Evolutionary conservation across 768 basidiomycete species (phyloP).

Genomic region (Calocybe cyanea): DNA sequence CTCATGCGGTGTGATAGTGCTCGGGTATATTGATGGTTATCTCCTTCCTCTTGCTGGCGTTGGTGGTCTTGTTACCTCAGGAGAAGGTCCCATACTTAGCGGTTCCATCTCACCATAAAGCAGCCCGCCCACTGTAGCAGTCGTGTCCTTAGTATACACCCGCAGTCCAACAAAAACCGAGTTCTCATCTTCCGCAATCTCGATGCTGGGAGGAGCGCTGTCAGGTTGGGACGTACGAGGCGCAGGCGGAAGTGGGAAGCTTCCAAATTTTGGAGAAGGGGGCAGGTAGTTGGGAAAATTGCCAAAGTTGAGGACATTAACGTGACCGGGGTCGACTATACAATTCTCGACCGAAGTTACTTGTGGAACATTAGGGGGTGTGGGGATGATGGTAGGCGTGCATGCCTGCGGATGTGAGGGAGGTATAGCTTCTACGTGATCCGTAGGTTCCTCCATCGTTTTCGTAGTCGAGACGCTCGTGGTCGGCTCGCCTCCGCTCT

Average conservation of each 20-base stretch:
- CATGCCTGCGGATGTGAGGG: background rate
- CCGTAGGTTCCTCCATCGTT: background rate
- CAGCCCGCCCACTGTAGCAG: slow-evolving; percentile 28
- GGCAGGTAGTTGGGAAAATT: background rate
- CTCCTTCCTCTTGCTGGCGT: background rate
- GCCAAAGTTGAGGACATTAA: background rate
- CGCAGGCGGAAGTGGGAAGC: slow-evolving; percentile 3
- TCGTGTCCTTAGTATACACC: slow-evolving; percentile 43
- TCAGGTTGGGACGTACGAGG: slow-evolving; percentile 1
- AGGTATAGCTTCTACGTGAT: background rate
- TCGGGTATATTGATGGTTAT: background rate
- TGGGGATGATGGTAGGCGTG: background rate
- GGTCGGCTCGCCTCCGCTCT: slow-evolving; percentile 4
- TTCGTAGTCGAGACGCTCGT: background rate
- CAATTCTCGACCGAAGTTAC: slow-evolving; percentile 9
- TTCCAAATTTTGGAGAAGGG: slow-evolving; percentile 1
- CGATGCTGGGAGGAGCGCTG: slow-evolving; percentile 9
- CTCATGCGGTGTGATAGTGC: too few relatives aligned
- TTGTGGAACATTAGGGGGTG: slow-evolving; percentile 3
- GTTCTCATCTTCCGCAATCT: slow-evolving; percentile 29
- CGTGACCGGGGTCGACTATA: slow-evolving; percentile 13
- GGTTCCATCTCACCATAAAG: slow-evolving; percentile 6
- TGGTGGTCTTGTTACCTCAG: slow-evolving; percentile 2
- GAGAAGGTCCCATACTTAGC: slow-evolving; percentile 1
- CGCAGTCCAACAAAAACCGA: slow-evolving; percentile 36